Percentiles rank a stretch among this genome's conserved stretches.
Evolutionary conservation across 768 basidiomycete species (phyloP).

Genomic region (Hydnomerulius pinastri): DNA sequence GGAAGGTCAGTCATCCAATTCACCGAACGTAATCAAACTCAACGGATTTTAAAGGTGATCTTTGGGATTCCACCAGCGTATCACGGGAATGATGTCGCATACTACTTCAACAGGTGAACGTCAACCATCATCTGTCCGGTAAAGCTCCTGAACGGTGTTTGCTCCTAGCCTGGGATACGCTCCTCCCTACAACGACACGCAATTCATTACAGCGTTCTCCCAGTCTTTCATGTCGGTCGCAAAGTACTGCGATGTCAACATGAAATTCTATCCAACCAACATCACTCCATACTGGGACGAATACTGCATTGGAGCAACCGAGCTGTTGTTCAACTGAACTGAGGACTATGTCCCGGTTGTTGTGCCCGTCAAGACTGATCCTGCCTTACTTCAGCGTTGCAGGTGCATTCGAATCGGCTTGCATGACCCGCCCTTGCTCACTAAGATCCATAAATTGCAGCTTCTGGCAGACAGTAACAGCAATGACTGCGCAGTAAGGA

Average conservation of each 20-base stretch:
- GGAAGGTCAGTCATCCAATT: slow-evolving; percentile 32
- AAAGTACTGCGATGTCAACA: slow-evolving; percentile 24
- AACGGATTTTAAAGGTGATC: slow-evolving; percentile 22
- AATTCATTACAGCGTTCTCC: slow-evolving; percentile 30
- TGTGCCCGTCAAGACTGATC: slow-evolving; percentile 4
- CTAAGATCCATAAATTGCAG: too few species aligned
- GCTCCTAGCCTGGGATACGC: background rate
- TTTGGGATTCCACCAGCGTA: slow-evolving; percentile 32
- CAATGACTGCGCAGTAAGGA: slow-evolving; percentile 10
- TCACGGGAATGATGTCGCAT: slow-evolving; percentile 36
- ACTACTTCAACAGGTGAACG: slow-evolving; percentile 41
- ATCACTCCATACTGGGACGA: slow-evolving; percentile 18
- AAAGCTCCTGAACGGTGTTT: too few species aligned
- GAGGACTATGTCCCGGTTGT: slow-evolving; percentile 4
- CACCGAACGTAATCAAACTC: slow-evolving; percentile 17
- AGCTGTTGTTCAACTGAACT: slow-evolving; percentile 19
- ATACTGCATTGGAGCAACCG: slow-evolving; percentile 2
- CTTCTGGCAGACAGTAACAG: slow-evolving; percentile 16
- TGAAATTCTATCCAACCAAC: slow-evolving; percentile 12
- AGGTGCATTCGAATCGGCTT: slow-evolving; percentile 6
- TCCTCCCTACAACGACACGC: slow-evolving; percentile 25
- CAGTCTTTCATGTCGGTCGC: slow-evolving; percentile 27
- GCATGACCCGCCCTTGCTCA: too few species aligned
- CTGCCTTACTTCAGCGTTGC: slow-evolving; percentile 5
- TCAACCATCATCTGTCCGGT: background rate